Percentiles rank a stretch among this genome's conserved stretches.
phyloP scores from a whole-genome alignment of 495 filamentous ascomycete species.

The Podospora pseudocomata region DNA sequence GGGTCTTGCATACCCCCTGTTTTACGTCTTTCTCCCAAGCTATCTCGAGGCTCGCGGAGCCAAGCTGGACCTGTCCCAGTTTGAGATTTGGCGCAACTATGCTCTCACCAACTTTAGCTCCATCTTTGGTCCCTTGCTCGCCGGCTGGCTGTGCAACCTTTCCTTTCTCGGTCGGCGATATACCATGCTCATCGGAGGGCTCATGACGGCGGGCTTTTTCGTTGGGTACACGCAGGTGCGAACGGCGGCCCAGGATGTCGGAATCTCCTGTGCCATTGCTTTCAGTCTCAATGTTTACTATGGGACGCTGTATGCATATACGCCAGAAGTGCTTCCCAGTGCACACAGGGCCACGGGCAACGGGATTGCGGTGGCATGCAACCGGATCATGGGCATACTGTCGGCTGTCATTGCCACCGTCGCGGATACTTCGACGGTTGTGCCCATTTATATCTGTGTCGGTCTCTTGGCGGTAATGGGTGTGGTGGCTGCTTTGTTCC shows the following conservation, averaged over 20 bases:
- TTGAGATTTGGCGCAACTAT: slow-evolving; percentile 69
- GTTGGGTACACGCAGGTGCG: slow-evolving; percentile 65
- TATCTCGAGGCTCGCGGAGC: slow-evolving; percentile 42
- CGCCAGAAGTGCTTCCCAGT: slow-evolving; percentile 58
- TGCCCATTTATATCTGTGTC: slow-evolving; percentile 67
- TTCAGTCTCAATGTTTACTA: slow-evolving; percentile 72
- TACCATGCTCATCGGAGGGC: slow-evolving; percentile 63
- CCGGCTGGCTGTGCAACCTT: slow-evolving; percentile 60
- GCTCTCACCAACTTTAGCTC: slow-evolving; percentile 60
- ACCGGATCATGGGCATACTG: slow-evolving; percentile 70
- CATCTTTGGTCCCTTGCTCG: slow-evolving; percentile 63
- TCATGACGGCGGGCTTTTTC: slow-evolving; percentile 63
- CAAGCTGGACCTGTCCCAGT: slow-evolving; percentile 39
- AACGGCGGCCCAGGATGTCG: slow-evolving; percentile 57
- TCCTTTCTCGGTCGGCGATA: slow-evolving; percentile 56
- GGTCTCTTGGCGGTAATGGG: slow-evolving; percentile 65
- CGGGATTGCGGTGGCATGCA: slow-evolving; percentile 63
- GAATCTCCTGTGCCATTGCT: slow-evolving; percentile 61
- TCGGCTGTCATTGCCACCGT: slow-evolving; percentile 61
- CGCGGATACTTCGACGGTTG: slow-evolving; percentile 55
- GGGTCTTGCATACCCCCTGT: slow-evolving; percentile 65
- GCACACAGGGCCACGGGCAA: slow-evolving; percentile 69
- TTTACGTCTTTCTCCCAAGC: slow-evolving; percentile 62
- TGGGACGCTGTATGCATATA: slow-evolving; percentile 65
- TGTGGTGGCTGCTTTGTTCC: slow-evolving; percentile 54